Conservation (phyloP, 768 basidiomycete genomes). For the Russula ochroleuca region DNA sequence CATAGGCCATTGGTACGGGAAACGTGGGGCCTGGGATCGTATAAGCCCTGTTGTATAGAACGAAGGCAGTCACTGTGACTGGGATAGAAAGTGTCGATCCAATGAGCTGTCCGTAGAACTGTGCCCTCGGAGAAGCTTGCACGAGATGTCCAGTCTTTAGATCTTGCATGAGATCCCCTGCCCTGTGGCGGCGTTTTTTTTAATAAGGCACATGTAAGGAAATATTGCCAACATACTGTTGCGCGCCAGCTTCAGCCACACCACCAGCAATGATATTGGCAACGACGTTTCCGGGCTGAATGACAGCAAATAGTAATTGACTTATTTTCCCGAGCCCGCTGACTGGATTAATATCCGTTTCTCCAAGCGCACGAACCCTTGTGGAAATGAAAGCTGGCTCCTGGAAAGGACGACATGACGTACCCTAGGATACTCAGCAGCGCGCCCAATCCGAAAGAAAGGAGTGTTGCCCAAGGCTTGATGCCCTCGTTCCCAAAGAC, state of each 20-base stretch:
- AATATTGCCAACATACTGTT: constrained; percentile 54
- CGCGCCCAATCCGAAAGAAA: constrained; percentile 79
- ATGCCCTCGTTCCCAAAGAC: constrained; percentile 92
- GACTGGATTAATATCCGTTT: constrained; percentile 92
- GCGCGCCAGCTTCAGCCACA: constrained; percentile 93
- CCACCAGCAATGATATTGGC: constrained; percentile 97
- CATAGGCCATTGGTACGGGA: constrained; percentile 91
- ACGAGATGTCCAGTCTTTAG: constrained; percentile 95
- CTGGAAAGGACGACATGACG: constrained; percentile 7
- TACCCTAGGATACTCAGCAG: constrained; percentile 88
- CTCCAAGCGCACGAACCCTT: constrained; percentile 90
- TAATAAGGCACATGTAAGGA: background rate
- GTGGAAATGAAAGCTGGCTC: constrained; percentile 4
- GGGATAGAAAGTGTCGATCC: constrained; percentile 85
- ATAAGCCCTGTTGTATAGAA: constrained; percentile 83
- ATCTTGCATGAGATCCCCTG: constrained; percentile 98
- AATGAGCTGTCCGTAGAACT: constrained; percentile 91
- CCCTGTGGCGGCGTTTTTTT: constrained; percentile 43
- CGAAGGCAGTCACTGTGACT: constrained; percentile 84
- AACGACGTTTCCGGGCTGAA: constrained; percentile 93
- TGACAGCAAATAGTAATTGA: constrained; percentile 89
- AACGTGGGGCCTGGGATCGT: constrained; percentile 91
- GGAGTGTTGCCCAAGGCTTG: constrained; percentile 88
- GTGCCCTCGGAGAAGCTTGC: constrained; percentile 85
- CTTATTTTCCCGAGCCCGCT: constrained; percentile 93